Evolutionary conservation across 345 rosid species (phyloP).

Genomic region (Ailanthus altissimus): DNA sequence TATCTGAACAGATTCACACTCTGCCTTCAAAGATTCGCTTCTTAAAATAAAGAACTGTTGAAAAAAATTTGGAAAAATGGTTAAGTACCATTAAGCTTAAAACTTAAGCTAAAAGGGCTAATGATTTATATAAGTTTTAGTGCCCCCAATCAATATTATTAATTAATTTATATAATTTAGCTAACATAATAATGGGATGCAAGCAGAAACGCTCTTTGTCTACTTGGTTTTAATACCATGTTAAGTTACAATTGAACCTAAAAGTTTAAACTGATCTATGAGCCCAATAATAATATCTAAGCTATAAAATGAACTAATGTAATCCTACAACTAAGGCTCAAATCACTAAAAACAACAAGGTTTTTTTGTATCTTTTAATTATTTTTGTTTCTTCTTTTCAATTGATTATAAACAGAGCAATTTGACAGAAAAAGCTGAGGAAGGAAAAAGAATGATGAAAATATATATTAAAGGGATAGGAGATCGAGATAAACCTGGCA

Average conservation of each 20-base stretch:
- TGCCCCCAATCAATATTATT: no score
- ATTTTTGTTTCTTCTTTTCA: not conserved
- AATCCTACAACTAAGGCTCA: not conserved
- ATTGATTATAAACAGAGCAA: no score
- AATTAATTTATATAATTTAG: no score
- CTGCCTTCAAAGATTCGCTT: no score
- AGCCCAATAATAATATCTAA: not conserved
- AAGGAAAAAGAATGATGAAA: not conserved
- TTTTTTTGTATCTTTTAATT: not conserved
- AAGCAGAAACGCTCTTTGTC: not conserved
- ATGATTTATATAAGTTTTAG: no score
- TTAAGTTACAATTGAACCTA: not conserved
- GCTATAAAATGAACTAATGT: not conserved
- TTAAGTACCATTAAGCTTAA: no score
- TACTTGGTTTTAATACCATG: not conserved
- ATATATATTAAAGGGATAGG: not conserved
- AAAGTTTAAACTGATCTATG: not conserved
- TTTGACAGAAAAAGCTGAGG: no score
- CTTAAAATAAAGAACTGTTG: no score
- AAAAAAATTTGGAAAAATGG: no score
- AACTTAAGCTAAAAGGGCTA: no score
- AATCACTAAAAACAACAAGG: constrained; percentile 4
- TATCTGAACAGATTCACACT: no score
- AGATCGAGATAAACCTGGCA: constrained; percentile 66
- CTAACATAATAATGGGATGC: not conserved